Evolutionary conservation across 148 eudicot species (phyloP), one percentile per base, ranked within the genome.

Genomic region (Gaultheria prostrata): DNA sequence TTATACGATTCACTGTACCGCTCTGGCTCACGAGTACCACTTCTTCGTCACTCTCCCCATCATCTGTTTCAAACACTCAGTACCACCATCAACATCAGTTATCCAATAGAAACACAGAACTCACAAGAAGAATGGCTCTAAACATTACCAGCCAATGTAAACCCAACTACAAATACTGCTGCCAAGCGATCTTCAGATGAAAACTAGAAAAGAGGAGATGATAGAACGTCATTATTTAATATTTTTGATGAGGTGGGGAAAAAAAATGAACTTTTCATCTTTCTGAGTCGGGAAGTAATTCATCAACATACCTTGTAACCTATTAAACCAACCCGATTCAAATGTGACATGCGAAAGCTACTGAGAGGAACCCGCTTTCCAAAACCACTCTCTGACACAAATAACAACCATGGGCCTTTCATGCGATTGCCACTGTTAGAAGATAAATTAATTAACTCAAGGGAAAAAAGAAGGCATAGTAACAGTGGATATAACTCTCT

Each of bases 31-130:
- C 95, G 79, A 97, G 91, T 26, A 97, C 95, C 82, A 97, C 86
- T 90, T 97, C 94, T 84, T 97, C 99, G 83, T 97, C 98, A 82
- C 99, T 97, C 87, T 95, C 99, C 79, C 98, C 96, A 82, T 97
- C 99, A 51, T 95, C 99, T 97, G 91, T 79, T 67, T 18, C 73
- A 69, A 82, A 77, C 24, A 80, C 84, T 77, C 53, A 80, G 20
- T 65, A 9, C 80, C 77, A 72, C 30, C 35, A 63, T 48, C 32
- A 77, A 15, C n/a, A 75, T n/a, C 10, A 24, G 39, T 45, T 7
- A 35, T 17, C 53, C 26, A 69, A 53, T 51, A 45, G 18, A 53
- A 26, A 59, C 8, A 71, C 21, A 32, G 2, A 30, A 32, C 3
- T 48, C 18, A 56, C 10, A 17, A 78, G 53, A 51, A 77, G 43